Conservation (phyloP, 169 alveolate species). For the Cryptosporidium sp. region DNA sequence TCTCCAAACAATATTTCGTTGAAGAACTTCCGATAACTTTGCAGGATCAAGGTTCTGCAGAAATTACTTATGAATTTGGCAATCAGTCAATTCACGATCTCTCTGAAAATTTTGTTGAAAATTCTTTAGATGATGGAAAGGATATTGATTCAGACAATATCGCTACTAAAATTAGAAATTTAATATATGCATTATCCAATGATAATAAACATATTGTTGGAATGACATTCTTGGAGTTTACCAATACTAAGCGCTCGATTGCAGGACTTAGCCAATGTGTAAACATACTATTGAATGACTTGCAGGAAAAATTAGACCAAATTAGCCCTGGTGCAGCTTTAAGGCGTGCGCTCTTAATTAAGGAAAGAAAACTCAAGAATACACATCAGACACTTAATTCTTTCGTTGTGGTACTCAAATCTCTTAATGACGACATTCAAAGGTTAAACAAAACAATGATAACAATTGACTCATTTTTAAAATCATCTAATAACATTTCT, state of each 20-base stretch:
- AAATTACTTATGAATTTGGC: slow-evolving; percentile 2
- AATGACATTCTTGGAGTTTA: slow-evolving; percentile 37
- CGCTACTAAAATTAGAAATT: slow-evolving; percentile 59
- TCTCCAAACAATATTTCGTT: slow-evolving; percentile 25
- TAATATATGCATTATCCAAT: slow-evolving; percentile 43
- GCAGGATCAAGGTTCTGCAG: slow-evolving; percentile 9
- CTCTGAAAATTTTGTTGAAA: neutral
- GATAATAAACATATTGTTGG: slow-evolving; percentile 57
- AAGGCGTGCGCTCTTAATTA: slow-evolving; percentile 41
- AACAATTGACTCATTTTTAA: slow-evolving; percentile 50
- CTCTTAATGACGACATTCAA: slow-evolving; percentile 59
- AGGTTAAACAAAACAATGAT: slow-evolving; percentile 31
- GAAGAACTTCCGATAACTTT: slow-evolving; percentile 37
- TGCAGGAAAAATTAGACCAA: slow-evolving; percentile 67
- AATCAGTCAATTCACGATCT: neutral
- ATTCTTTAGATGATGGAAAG: slow-evolving; percentile 26
- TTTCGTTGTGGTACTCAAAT: slow-evolving; percentile 18
- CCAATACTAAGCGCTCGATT: slow-evolving; percentile 37
- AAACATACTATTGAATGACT: slow-evolving; percentile 30
- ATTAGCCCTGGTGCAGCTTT: slow-evolving; percentile 62
- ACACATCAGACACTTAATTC: slow-evolving; percentile 45
- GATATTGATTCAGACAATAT: slow-evolving; percentile 49
- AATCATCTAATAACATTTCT: slow-evolving; percentile 34
- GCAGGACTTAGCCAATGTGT: slow-evolving; percentile 54
- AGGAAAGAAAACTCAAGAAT: slow-evolving; percentile 46